These are phyloP conservation scores for Mycena maculata DNA, from an alignment of 768 basidiomycete genomes.

Conservation along the genomic window DNA sequence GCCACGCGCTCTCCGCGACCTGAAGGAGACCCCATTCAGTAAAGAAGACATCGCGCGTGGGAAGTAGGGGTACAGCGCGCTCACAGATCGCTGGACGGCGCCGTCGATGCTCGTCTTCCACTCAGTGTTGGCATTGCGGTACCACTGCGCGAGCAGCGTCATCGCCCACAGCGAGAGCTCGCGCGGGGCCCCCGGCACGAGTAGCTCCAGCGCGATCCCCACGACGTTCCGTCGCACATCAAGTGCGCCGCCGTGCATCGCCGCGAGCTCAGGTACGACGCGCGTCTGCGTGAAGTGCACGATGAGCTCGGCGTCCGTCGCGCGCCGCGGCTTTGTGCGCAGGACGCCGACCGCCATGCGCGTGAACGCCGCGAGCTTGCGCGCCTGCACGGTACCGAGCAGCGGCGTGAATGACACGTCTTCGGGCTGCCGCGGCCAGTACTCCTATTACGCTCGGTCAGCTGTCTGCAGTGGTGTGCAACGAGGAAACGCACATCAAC, in stretches of 20 bases:
- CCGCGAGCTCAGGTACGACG: slow-evolving; percentile 61
- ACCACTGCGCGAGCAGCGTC: slow-evolving; percentile 52
- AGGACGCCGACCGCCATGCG: slow-evolving; percentile 47
- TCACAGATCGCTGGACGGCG: slow-evolving; percentile 55
- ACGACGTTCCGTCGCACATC: slow-evolving; percentile 56
- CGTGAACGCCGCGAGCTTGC: slow-evolving; percentile 57
- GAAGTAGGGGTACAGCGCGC: slow-evolving; percentile 33
- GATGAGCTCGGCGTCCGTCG: slow-evolving; percentile 30
- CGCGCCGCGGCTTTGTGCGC: slow-evolving; percentile 32
- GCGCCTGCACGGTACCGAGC: slow-evolving; percentile 57
- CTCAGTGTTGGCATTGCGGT: slow-evolving; percentile 44
- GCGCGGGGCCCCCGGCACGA: slow-evolving; percentile 44
- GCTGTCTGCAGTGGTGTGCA: neutral
- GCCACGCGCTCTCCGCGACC: slow-evolving; percentile 59
- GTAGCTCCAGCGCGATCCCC: slow-evolving; percentile 55
- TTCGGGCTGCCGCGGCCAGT: slow-evolving; percentile 57
- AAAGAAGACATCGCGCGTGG: neutral
- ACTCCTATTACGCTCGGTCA: slow-evolving; percentile 49
- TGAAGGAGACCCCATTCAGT: slow-evolving; percentile 26
- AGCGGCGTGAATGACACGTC: slow-evolving; percentile 54
- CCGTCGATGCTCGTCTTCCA: slow-evolving; percentile 59
- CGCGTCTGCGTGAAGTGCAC: slow-evolving; percentile 49
- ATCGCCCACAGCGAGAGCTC: slow-evolving; percentile 46
- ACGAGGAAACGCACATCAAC: slow-evolving; percentile 56
- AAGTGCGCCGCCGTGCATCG: slow-evolving; percentile 37